Evolutionary conservation across 768 basidiomycete genomes (phyloP), one percentile per base, ranked within the genome.

Genomic region (Suillus weaverae): DNA sequence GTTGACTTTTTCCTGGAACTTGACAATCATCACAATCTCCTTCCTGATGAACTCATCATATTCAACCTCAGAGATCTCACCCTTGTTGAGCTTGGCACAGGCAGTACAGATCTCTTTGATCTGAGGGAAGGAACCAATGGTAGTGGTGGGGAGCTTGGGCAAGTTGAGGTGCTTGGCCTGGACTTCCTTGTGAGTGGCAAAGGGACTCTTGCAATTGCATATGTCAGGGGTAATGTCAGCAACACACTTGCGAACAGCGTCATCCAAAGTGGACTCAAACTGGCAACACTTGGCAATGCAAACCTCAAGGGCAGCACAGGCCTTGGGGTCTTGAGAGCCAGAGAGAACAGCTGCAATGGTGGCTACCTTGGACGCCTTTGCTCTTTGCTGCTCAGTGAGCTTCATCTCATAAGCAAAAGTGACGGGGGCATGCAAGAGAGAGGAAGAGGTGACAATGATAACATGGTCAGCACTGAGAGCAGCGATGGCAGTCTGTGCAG

Each of bases 71-170:
- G 91, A 90, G 74, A 99, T 82, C 76, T 97, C 94, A 68, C 89
- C 88, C 84, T 99, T 99, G 79, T 85, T 87, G 70, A 94, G 88
- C 83, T 94, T 98, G 70, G 96, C 90, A 84, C 97, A 97, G 73
- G 96, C 96, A 70, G 85, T 85, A 81, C 97, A 96, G 73, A 99
- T 99, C 81, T 99, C 96, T 81, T 97, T 98, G 74, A 97, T 99
- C 90, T 99, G 97, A 71, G 96, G 97, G 94, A 97, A 98, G 36
- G 97, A 98, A 67, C 95, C 96, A 71, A 99, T 98, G 69, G 97
- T 97, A 63, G 97, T 98, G 62, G 97, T 97, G 65, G 97, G 96
- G 89, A 99, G 99, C 79, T 89, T 93, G 78, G 97, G 97, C 32
- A 99, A 86, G 69, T 90, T 84, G 76, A 97, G 87, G 73, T 91